phyloP scores from a whole-genome alignment of 805 yeast species.

The Wickerhamiella azyma region DNA sequence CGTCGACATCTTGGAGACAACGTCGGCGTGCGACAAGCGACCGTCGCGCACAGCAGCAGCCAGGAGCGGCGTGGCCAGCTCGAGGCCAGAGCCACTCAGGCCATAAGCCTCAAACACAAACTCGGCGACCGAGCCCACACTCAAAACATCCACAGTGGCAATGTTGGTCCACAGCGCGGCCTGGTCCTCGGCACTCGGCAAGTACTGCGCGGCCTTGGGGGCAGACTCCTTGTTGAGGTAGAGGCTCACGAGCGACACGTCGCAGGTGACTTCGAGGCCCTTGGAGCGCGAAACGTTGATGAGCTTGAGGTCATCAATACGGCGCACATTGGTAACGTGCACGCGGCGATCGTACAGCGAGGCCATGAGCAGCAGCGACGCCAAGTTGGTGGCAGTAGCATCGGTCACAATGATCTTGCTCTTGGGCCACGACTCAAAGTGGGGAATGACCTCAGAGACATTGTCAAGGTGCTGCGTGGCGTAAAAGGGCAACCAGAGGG shows the following conservation, averaged over 20 bases:
- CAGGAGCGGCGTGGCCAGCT: conserved; percentile 70
- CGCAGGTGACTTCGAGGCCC: conserved; percentile 75
- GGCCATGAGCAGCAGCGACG: conserved; percentile 81
- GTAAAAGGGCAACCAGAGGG: conserved; percentile 69
- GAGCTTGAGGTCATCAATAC: conserved; percentile 68
- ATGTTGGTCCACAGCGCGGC: conserved; percentile 67
- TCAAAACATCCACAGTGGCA: conserved; percentile 66
- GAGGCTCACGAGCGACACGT: conserved; percentile 67
- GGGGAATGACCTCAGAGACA: conserved; percentile 67
- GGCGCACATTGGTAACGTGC: conserved; percentile 77
- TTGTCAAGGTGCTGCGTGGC: conserved; percentile 37
- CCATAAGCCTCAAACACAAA: conserved; percentile 54
- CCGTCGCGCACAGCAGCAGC: conserved; percentile 67
- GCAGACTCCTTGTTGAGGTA: conserved; percentile 56
- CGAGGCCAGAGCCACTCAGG: conserved; percentile 53
- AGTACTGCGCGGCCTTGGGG: conserved; percentile 45
- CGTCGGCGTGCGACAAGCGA: conserved; percentile 56
- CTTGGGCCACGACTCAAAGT: conserved; percentile 73
- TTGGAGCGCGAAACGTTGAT: conserved; percentile 76
- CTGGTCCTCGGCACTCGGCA: conserved; percentile 75
- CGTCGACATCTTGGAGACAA: conserved; percentile 58
- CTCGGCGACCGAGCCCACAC: conserved; percentile 70
- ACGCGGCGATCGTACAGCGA: conserved; percentile 73
- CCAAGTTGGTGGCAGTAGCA: conserved; percentile 81
- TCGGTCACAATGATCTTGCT: conserved; percentile 79